Conservation (phyloP, 345 rosid species). For the Moricandia arvensis region DNA sequence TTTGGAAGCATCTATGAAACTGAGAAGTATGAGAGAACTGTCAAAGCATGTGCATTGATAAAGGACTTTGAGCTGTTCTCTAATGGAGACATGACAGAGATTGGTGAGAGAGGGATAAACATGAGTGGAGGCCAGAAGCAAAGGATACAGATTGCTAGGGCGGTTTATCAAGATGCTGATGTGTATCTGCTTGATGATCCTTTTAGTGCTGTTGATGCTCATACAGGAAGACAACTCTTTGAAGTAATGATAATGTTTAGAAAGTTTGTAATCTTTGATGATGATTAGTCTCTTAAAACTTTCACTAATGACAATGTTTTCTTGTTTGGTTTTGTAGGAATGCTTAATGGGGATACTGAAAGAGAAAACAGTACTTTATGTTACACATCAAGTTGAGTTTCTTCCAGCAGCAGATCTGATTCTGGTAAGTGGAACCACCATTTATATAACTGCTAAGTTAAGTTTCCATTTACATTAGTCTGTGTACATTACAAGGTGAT, state of each 20-base stretch:
- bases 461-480: constrained; percentile 12
- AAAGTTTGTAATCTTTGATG: neutral
- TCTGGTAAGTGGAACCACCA: constrained; percentile 51
- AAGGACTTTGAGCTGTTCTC: constrained; percentile 86
- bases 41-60: constrained; percentile 71
- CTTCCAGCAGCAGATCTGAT: constrained; percentile 92
- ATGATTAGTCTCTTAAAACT: neutral
- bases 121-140: constrained; percentile 99
- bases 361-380: constrained; percentile 74
- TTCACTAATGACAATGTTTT: neutral
- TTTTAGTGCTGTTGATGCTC: constrained; percentile 97
- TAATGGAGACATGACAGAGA: constrained; percentile 78
- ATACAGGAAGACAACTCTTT: constrained; percentile 87
- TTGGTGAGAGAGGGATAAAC: constrained; percentile 95
- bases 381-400: constrained; percentile 97
- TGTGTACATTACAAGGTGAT: constrained; percentile 57
- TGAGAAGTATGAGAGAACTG: constrained; percentile 56
- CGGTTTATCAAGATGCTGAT: constrained; percentile 90
- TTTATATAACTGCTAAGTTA: neutral
- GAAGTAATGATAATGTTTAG: constrained; percentile 40
- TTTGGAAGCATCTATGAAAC: constrained; percentile 65
- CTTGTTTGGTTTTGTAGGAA: constrained; percentile 48
- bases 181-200: constrained; percentile 89
- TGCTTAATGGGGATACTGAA: constrained; percentile 83
- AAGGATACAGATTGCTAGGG: constrained; percentile 91